Evolutionary conservation across 441 rosid species (phyloP), one percentile per base, ranked within the genome.

Genomic region (Populus trichocarpa): DNA sequence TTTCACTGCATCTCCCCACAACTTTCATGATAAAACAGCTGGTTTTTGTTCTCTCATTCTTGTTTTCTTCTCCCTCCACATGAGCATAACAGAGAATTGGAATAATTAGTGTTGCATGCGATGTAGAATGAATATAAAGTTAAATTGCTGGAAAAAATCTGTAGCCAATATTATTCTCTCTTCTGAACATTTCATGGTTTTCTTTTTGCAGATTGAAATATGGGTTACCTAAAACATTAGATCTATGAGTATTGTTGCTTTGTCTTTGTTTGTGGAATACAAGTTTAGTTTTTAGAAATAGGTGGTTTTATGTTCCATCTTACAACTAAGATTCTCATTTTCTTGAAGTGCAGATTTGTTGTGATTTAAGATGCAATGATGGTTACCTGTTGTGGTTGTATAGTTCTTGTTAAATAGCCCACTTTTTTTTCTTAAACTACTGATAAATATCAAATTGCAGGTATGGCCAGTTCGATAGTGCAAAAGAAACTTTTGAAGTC

Each of bases 401-500:
- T 67, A 30, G 36, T 23, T 40, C 32, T 61, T 30, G 30, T 32
- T 40, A 20, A 73, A 76, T 61, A 50, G 68, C 65, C 53, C 16
- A 8, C 11, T 67, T 35, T 75, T 79, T 30, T 53, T 35, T 74
- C 53, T 36, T 25, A 14, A 59, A 33, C 80, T 71, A 79, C 79
- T 71, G 36, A 67, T 65, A 75, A 65, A 63, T 80, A 82, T 81
- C 69, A 75, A 78, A 80, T 72, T 91, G 90, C 87, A 94, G 99
- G 86, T 93, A 92, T 80, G 98, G 98, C 75, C 98, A 94, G 84
- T 94, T 94, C 81, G 98, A 97, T 83, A 85, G 87, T 70, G 98
- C 97, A 14, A 97, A 97, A 88, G 99, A 97, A 86, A 97, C 98
- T 69, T 97, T 94, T 86, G 98, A 97, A 89, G 98, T 91, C 73